Evolutionary conservation across 106 monocot genomes (phyloP).

Genomic region (Alisma plantagoaquatica): DNA sequence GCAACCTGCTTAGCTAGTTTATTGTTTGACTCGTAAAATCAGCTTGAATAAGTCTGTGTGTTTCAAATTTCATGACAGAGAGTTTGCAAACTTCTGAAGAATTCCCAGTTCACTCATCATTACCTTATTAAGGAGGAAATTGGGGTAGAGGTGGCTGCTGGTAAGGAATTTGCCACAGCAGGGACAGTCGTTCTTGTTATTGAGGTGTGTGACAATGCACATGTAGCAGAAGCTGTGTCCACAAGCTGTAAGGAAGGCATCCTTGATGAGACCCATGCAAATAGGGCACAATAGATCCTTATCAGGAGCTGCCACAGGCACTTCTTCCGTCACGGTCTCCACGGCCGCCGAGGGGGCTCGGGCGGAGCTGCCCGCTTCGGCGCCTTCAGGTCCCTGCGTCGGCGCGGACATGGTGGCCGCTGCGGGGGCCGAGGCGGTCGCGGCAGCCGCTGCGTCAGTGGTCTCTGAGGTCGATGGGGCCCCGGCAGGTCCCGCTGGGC

Average conservation of each 20-base stretch:
- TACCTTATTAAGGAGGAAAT: conserved; percentile 98
- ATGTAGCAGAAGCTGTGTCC: conserved; percentile 98
- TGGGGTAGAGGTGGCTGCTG: conserved; percentile 77
- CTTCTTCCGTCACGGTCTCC: no score
- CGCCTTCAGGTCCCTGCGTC: no score
- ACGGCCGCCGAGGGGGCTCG: not conserved
- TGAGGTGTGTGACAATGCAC: conserved; percentile 94
- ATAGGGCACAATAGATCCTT: conserved; percentile 89
- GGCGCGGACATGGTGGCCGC: no score
- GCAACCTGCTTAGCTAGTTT: no score
- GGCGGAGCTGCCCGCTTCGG: no score
- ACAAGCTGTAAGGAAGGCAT: conserved; percentile 86
- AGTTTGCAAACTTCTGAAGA: no score
- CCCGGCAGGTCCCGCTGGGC: conserved; percentile 22
- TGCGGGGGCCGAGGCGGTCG: conserved; percentile 3
- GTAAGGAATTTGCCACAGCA: conserved; percentile 86
- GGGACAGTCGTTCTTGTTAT: conserved; percentile 93
- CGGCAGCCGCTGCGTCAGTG: conserved; percentile 16
- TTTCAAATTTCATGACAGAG: no score
- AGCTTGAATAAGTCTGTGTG: no score
- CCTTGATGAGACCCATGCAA: conserved; percentile 90
- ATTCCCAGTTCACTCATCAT: no score
- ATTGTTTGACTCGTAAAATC: no score
- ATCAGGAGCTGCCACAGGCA: conserved; percentile 13
- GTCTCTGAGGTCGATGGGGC: conserved; percentile 13